Percentiles rank a stretch among this genome's conserved stretches.
phyloP scores from a whole-genome alignment of 192 early-diverging fungal species.

The Backusella tarrabulga region DNA sequence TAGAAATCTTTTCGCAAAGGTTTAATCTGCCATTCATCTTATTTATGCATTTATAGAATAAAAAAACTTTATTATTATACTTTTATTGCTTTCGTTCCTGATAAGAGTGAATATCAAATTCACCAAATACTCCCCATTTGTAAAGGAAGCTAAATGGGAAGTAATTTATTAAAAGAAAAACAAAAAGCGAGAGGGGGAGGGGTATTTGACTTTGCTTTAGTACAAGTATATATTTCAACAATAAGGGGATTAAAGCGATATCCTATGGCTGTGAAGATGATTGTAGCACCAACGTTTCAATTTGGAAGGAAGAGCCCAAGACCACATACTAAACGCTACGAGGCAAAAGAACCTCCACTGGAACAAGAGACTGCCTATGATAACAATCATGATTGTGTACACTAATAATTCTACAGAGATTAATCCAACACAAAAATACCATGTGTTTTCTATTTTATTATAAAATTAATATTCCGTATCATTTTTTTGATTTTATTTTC shows the following conservation, averaged over 20 bases:
- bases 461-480: background rate
- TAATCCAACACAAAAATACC: background rate
- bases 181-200: too few relatives aligned
- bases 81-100: too few relatives aligned
- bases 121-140: too few relatives aligned
- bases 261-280: background rate
- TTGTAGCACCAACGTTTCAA: background rate
- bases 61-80: too few relatives aligned
- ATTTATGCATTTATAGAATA: too few relatives aligned
- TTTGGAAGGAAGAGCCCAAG: conserved; percentile 5
- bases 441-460: background rate
- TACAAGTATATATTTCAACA: too few relatives aligned
- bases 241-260: background rate
- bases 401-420: conserved; percentile 3
- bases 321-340: conserved; percentile 13
- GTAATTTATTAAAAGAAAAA: too few relatives aligned
- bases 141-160: too few relatives aligned
- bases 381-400: conserved; percentile 11
- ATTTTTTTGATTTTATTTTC: background rate
- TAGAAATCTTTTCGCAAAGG: conserved; percentile 10
- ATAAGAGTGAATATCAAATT: too few relatives aligned
- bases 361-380: conserved; percentile 10
- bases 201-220: too few relatives aligned
- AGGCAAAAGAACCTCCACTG: conserved; percentile 8
- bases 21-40: background rate